Percentiles rank a stretch among this genome's conserved stretches.
phyloP scores from a whole-genome alignment of 2,329 filamentous ascomycete genomes.

The Fusarium nygamai region DNA sequence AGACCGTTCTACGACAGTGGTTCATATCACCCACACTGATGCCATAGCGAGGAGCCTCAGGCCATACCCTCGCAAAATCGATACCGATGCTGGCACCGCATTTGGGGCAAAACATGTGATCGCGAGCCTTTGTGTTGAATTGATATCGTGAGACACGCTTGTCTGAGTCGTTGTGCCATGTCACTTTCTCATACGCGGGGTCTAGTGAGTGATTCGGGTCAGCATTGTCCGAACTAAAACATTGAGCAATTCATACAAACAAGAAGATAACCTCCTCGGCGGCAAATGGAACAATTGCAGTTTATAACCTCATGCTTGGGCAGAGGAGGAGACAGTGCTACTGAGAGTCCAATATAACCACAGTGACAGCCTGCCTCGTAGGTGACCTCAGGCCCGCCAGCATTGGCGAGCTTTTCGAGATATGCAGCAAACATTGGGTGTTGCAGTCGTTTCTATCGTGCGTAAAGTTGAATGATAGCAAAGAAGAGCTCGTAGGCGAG shows the following conservation, averaged over 20 bases:
- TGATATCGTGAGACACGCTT: conserved; percentile 38
- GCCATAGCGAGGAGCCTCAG: conserved; percentile 48
- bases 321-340: conserved; percentile 60
- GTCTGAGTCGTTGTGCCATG: conserved; percentile 54
- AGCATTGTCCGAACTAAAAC: neutral
- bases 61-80: conserved; percentile 51
- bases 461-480: too few relatives aligned
- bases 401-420: conserved; percentile 20
- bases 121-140: conserved; percentile 59
- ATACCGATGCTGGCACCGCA: conserved; percentile 60
- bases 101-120: conserved; percentile 60
- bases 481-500: neutral
- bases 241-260: conserved; percentile 49
- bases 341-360: conserved; percentile 59
- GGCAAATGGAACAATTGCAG: conserved; percentile 66
- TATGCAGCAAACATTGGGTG: neutral
- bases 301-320: conserved; percentile 55
- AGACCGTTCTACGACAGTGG: neutral
- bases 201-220: conserved; percentile 42
- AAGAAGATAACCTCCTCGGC: conserved; percentile 61
- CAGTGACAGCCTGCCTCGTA: conserved; percentile 65
- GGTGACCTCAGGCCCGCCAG: conserved; percentile 45
- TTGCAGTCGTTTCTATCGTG: neutral
- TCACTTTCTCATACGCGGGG: conserved; percentile 51
- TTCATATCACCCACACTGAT: conserved; percentile 52